These are phyloP conservation scores for Spatholobus suberectus DNA, from an alignment of 306 rosid genomes.

Conservation along the genomic window DNA sequence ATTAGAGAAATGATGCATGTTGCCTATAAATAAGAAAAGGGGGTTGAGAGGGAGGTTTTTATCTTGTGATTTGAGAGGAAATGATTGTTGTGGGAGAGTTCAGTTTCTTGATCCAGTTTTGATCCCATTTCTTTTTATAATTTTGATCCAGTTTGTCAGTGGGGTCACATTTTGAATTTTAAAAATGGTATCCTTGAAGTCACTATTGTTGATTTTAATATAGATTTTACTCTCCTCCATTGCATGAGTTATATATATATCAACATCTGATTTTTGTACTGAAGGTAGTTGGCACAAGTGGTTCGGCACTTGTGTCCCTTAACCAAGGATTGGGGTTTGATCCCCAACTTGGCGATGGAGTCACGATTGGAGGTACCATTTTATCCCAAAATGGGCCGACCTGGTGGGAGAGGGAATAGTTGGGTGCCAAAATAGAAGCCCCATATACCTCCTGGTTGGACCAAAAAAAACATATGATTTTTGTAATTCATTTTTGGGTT, in stretches of 20 bases:
- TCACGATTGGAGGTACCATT: too few relatives aligned
- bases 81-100: not conserved
- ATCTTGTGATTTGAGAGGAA: not conserved
- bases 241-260: not conserved
- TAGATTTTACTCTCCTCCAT: not conserved
- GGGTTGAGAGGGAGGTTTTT: not conserved
- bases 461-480: not conserved
- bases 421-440: too few relatives aligned
- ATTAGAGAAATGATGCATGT: not conserved
- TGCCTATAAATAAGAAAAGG: not conserved
- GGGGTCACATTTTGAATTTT: not conserved
- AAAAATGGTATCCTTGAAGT: not conserved
- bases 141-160: not conserved
- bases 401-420: too few relatives aligned
- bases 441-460: too few relatives aligned
- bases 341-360: too few relatives aligned
- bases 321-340: too few relatives aligned
- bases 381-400: too few relatives aligned
- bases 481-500: not conserved
- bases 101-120: not conserved
- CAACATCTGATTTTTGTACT: not conserved
- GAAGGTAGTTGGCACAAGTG: too few relatives aligned
- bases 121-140: not conserved
- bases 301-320: too few relatives aligned
- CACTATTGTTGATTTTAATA: not conserved